Evolutionary conservation across 2,329 filamentous ascomycete genomes (phyloP), one percentile per base, ranked within the genome.

Genomic region (Aspergillus sp.): DNA sequence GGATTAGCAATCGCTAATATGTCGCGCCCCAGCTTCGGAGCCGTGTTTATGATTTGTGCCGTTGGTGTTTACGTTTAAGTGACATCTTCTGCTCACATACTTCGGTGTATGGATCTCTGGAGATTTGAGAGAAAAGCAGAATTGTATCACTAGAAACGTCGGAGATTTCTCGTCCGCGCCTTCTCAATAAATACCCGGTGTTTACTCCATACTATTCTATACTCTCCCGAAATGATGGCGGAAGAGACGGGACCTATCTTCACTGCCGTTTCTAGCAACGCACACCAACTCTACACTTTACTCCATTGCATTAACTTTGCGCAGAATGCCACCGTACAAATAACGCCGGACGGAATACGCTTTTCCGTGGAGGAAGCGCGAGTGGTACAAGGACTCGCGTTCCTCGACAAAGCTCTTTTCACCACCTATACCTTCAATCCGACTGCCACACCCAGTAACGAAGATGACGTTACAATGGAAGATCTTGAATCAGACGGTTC

Each of bases 31-130:
- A 97, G 93, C 51, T 90, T 96, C 76, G 95, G 95, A 68, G 89
- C 93, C 51, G 92, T 99, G 46, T 97, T 95, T 79, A 96, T 97
- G 89, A 98, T 99, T 79, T 99, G 95, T 79, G 95, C 93, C 60
- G 95, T 95, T 74, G 95, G 95, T 75, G 95, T 99, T 73, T 98
- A 99, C 87, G 91, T 99, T 76, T 99, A 86, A 78, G 51, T 61
- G 61, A 67, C 64, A 41, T 51, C 61, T 62, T 59, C 59, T 59
- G 62, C 62, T 59, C 63, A 39, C 52, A 66, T 60, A 62, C 62
- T 59, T 66, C 64, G 63, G 70, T 77, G 74, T 74, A 74, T 69
- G 41, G 57, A 63, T 69, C 64, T 60, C 61, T 61, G 61, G 67
- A 68, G 63, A 68, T 62, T 68, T 65, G 59, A 66, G 59, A 64